These are phyloP conservation scores for Geotrichum citri-aurantii DNA, from an alignment of 1,139 yeast genomes.

Conservation along the genomic window DNA sequence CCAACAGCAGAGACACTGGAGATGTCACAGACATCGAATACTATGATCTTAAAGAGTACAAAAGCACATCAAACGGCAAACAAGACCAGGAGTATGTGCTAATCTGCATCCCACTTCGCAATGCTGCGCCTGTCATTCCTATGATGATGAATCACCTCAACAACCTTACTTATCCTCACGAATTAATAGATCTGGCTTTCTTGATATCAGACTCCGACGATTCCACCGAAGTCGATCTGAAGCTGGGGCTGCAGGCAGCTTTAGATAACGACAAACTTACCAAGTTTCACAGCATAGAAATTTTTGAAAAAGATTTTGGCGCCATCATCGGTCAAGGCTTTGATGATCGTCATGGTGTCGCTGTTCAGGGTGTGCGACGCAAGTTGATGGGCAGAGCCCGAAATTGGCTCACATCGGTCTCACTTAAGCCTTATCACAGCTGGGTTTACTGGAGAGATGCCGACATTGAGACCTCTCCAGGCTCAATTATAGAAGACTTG, in stretches of 20 bases:
- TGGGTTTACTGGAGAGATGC: conserved; percentile 80
- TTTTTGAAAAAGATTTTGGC: conserved; percentile 64
- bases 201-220: conserved; percentile 65
- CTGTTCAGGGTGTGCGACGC: conserved; percentile 65
- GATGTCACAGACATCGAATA: conserved; percentile 37
- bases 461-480: conserved; percentile 59
- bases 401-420: conserved; percentile 59
- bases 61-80: conserved; percentile 50
- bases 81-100: conserved; percentile 50
- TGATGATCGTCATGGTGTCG: conserved; percentile 67
- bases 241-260: conserved; percentile 70
- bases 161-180: conserved; percentile 60
- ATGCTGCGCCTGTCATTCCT: conserved; percentile 59
- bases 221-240: conserved; percentile 48
- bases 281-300: conserved; percentile 23
- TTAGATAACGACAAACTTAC: conserved; percentile 54
- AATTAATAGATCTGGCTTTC: conserved; percentile 57
- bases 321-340: conserved; percentile 74
- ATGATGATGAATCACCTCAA: conserved; percentile 56
- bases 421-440: conserved; percentile 58
- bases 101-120: conserved; percentile 60
- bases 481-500: conserved; percentile 56
- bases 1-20: background rate
- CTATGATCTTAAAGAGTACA: conserved; percentile 47
- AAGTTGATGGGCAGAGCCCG: conserved; percentile 70